phyloP scores from a whole-genome alignment of 139 green algal species.

The Chlamydomonas incerta region DNA sequence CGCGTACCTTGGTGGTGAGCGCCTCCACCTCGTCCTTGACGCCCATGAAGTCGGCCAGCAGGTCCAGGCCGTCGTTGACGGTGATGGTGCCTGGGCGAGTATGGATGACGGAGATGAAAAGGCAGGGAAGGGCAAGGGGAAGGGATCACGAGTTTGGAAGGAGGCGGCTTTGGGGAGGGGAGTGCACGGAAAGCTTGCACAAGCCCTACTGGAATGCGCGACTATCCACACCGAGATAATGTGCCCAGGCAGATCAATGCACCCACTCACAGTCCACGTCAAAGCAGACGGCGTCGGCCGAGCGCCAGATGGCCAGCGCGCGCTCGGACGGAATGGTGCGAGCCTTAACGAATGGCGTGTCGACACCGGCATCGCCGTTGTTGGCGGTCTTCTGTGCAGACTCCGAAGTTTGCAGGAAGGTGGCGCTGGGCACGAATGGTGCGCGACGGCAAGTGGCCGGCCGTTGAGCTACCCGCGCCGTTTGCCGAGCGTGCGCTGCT shows the following conservation, averaged over 20 bases:
- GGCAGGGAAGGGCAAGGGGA: no score
- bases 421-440: no score
- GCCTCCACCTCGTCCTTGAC: slow-evolving; percentile 61
- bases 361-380: no score
- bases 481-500: no score
- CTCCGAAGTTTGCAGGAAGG: no score
- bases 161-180: neutral
- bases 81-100: slow-evolving; percentile 62
- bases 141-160: neutral
- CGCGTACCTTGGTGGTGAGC: slow-evolving; percentile 62
- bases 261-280: slow-evolving; percentile 71
- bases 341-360: no score
- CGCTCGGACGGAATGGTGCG: neutral
- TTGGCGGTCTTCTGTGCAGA: no score
- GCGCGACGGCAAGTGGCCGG: no score
- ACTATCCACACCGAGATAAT: no score
- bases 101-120: no score
- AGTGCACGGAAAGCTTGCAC: neutral
- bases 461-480: no score
- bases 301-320: slow-evolving; percentile 4
- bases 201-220: no score
- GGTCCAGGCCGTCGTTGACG: slow-evolving; percentile 71
- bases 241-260: neutral
- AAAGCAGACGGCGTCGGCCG: slow-evolving; percentile 65
- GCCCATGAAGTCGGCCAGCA: slow-evolving; percentile 81